Base-by-base conservation (phyloP, 2,329 filamentous ascomycete genomes). In the Dothistroma pini region DNA sequence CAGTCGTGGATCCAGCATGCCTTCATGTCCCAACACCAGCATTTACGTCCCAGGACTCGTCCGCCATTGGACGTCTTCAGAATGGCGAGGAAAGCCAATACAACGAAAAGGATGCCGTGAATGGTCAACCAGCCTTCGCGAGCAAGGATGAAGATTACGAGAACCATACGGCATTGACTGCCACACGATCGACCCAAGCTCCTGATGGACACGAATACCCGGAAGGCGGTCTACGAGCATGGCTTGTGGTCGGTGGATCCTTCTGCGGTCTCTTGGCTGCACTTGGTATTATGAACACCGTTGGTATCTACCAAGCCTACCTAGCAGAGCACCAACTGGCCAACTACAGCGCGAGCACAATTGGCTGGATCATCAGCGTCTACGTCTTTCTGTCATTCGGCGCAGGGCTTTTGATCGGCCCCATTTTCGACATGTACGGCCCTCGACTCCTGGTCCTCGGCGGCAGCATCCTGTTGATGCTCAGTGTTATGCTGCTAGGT, bases 201-300 rank as follows among this genome's bases (percentile, higher is more conserved):
- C 63, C 59, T 1, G 54, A 64, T 62, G 66, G 60, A 38, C 58
- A 63, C 49, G 58, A 62, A 12, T 68, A 68, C 50, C 92, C 92
- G 0, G 92, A 96, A 77, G 91, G 92, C 54, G 92, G 93, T 11
- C 71, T 84, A 14, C 77, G 84, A 65, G 90, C 90, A 57, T 96
- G 92, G 90, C 81, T 90, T 4, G 91, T 96, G 32, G 90, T 96
- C 4, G 77, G 93, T 16, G 92, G 91, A 21, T 87, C 87, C n/a
- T 96, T 68, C 57, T 68, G 66, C 48, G 65, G 65, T 49, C 59
- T 69, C 41, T 52, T 66, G 19, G 62, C 88, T 7, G 84, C 86
- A 1, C 84, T 95, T 14, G 69, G 68, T 4, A 58, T 69, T 21
- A 64, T 68, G 59, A 72, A 72, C 47, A 68, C 66, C n/a, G 61